Percentiles rank a stretch among this genome's conserved stretches.
Evolutionary conservation across 2,329 filamentous ascomycete genomes (phyloP).

Genomic region (Sporothrix globosa): DNA sequence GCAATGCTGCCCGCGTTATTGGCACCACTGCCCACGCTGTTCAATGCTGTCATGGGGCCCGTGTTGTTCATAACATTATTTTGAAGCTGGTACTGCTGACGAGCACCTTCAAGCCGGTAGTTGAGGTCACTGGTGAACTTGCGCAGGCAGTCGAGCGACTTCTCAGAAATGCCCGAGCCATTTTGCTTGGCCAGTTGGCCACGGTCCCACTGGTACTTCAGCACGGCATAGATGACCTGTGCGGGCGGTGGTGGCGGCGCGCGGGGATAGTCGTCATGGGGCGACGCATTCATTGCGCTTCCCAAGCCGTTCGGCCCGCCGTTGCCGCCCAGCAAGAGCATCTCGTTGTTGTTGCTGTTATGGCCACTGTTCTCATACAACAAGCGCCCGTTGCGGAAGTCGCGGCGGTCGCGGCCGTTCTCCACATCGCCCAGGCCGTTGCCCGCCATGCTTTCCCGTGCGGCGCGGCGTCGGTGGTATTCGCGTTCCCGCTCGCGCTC

Average conservation of each 20-base stretch:
- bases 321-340: constrained; percentile 27
- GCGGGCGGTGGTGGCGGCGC: constrained; percentile 52
- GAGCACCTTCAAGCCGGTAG: constrained; percentile 57
- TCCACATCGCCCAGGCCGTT: constrained; percentile 17
- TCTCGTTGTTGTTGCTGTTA: constrained; percentile 24
- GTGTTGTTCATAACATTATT: constrained; percentile 43
- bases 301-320: constrained; percentile 10
- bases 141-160: constrained; percentile 61
- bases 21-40: constrained; percentile 34
- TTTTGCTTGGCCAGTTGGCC: constrained; percentile 62
- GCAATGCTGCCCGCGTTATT: constrained; percentile 39
- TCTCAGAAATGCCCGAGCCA: constrained; percentile 54
- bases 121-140: constrained; percentile 65
- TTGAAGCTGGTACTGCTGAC: constrained; percentile 54
- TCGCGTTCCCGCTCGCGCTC: constrained; percentile 34
- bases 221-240: constrained; percentile 90
- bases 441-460: constrained; percentile 27
- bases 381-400: constrained; percentile 35
- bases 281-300: neutral
- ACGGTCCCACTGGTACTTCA: constrained; percentile 95
- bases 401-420: constrained; percentile 30
- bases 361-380: constrained; percentile 32
- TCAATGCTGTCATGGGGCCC: constrained; percentile 29
- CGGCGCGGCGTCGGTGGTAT: constrained; percentile 30
- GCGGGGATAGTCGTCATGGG: constrained; percentile 33